Conservation (phyloP, 352 stramenopile species). For the Globisporangium splendens region DNA sequence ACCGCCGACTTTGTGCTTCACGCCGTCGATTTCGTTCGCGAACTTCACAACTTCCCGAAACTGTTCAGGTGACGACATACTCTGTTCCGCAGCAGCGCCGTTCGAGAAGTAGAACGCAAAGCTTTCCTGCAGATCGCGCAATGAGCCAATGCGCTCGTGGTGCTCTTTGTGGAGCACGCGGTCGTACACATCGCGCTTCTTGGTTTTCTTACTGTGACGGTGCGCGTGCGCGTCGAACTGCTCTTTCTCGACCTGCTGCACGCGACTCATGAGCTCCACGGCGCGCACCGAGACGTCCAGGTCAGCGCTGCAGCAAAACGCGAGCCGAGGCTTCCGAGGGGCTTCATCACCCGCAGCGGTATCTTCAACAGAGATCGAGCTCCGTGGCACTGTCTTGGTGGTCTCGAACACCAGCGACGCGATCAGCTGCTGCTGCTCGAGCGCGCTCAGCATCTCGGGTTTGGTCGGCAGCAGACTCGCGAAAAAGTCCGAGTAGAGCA, state of each 20-base stretch:
- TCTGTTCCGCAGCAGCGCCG: constrained; percentile 76
- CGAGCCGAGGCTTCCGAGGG: constrained; percentile 35
- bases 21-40: constrained; percentile 50
- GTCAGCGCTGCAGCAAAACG: constrained; percentile 82
- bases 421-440: constrained; percentile 66
- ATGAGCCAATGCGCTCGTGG: constrained; percentile 69
- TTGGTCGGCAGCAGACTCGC: constrained; percentile 37
- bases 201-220: constrained; percentile 34
- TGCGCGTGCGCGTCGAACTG: constrained; percentile 28
- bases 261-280: constrained; percentile 66
- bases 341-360: constrained; percentile 7
- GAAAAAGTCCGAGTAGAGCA: constrained; percentile 63
- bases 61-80: constrained; percentile 72
- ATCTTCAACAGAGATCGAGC: constrained; percentile 2
- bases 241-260: constrained; percentile 41
- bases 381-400: constrained; percentile 4
- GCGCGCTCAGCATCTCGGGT: constrained; percentile 26
- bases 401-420: constrained; percentile 63
- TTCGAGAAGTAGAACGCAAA: constrained; percentile 84
- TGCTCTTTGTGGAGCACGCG: constrained; percentile 38
- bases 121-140: constrained; percentile 66
- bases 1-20: constrained; percentile 66
- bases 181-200: constrained; percentile 14
- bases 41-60: constrained; percentile 72
- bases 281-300: constrained; percentile 74